phyloP scores from a whole-genome alignment of 176 grass and related monocot species.

The Canna indica region DNA sequence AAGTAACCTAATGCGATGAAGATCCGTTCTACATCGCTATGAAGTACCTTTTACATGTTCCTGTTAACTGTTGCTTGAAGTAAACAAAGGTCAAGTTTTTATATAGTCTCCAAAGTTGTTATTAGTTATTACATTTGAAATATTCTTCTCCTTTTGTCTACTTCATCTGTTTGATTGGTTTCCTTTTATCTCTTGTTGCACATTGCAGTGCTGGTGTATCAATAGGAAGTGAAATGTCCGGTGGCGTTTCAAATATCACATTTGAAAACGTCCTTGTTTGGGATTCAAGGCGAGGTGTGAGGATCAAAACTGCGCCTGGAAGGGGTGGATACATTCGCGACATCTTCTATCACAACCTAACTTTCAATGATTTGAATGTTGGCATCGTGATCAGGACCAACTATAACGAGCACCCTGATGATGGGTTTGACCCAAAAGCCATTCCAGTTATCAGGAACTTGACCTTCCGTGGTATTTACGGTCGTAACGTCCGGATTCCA shows the following conservation, averaged over 20 bases:
- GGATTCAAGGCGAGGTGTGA: slow-evolving; percentile 12
- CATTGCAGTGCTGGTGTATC: slow-evolving; percentile 19
- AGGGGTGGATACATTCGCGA: slow-evolving; percentile 16
- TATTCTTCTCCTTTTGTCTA: background rate
- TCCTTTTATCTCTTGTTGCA: background rate
- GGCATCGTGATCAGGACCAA: slow-evolving; percentile 11
- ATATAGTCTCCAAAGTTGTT: too few relatives aligned
- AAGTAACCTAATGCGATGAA: too few relatives aligned
- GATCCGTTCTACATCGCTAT: too few relatives aligned
- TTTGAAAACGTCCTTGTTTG: slow-evolving; percentile 16
- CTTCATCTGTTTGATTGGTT: background rate
- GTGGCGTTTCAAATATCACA: slow-evolving; percentile 15
- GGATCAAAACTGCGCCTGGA: slow-evolving; percentile 18
- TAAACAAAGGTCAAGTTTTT: too few relatives aligned
- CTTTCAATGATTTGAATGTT: background rate
- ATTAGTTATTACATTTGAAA: too few relatives aligned
- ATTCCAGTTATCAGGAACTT: slow-evolving; percentile 9
- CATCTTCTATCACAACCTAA: slow-evolving; percentile 14
- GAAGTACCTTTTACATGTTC: too few relatives aligned
- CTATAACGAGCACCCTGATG: slow-evolving; percentile 17
- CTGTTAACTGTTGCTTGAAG: too few relatives aligned
- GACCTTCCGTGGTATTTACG: slow-evolving; percentile 7
- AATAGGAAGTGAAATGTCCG: slow-evolving; percentile 24
- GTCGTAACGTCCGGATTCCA: slow-evolving; percentile 5
- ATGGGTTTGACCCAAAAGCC: background rate